These are phyloP conservation scores for Aegilops longissima DNA, from an alignment of 176 grass and related monocot species.

Conservation along the genomic window DNA sequence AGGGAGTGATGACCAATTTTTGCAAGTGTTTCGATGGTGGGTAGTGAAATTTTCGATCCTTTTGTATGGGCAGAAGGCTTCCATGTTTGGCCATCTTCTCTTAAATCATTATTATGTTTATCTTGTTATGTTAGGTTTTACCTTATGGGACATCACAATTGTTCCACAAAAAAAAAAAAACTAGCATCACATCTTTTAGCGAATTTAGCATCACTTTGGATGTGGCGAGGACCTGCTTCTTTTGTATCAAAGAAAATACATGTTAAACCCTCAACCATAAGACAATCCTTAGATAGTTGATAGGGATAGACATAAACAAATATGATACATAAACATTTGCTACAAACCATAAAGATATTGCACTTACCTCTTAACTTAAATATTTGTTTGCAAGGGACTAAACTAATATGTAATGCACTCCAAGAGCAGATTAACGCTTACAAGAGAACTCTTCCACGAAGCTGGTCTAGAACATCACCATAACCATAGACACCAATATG, in stretches of 20 bases:
- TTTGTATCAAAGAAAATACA: too few species aligned
- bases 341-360: neutral
- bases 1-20: neutral
- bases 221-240: neutral
- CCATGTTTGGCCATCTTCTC: neutral
- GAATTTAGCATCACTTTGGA: neutral
- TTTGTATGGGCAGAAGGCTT: neutral
- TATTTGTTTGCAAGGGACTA: neutral
- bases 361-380: neutral
- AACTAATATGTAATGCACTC: neutral
- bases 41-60: neutral
- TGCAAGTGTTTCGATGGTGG: neutral
- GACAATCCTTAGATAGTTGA: neutral
- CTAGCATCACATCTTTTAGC: neutral
- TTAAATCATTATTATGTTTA: neutral
- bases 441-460: neutral
- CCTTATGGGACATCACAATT: neutral
- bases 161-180: neutral
- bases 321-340: neutral
- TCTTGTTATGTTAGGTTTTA: neutral
- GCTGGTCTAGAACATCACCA: neutral
- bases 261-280: too few species aligned
- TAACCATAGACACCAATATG: neutral
- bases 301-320: neutral
- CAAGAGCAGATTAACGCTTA: neutral